A percentile compares a stretch with the other conserved stretches of the same genome.
phyloP scores from a whole-genome alignment of 169 alveolate species.

The Cryptosporidium andersoni region DNA sequence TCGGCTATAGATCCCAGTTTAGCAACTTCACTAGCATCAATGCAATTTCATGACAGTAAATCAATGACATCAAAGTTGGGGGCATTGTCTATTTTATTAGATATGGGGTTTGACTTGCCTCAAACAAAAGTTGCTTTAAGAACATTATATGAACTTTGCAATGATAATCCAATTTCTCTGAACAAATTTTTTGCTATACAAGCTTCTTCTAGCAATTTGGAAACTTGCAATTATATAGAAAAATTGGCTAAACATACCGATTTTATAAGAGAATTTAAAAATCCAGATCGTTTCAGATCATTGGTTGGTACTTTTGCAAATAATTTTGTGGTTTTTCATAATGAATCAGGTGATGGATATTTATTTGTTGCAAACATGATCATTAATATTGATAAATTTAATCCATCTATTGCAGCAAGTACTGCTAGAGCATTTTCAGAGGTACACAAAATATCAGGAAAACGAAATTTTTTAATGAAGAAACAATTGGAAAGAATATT shows the following conservation, averaged over 20 bases:
- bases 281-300: slow-evolving; percentile 13
- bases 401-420: slow-evolving; percentile 80
- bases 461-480: background rate
- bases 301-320: slow-evolving; percentile 78
- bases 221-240: background rate
- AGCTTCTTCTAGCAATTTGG: slow-evolving; percentile 6
- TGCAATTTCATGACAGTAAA: slow-evolving; percentile 18
- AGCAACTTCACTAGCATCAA: slow-evolving; percentile 35
- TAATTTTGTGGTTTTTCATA: slow-evolving; percentile 76
- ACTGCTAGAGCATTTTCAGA: slow-evolving; percentile 30
- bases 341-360: slow-evolving; percentile 82
- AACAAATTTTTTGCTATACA: slow-evolving; percentile 3
- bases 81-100: too few relatives aligned
- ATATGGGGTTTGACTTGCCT: background rate
- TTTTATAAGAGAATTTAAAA: slow-evolving; percentile 8
- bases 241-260: slow-evolving; percentile 1
- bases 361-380: slow-evolving; percentile 80
- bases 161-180: slow-evolving; percentile 11
- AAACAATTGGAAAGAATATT: slow-evolving; percentile 4
- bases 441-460: slow-evolving; percentile 4
- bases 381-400: slow-evolving; percentile 77
- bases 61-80: too few relatives aligned
- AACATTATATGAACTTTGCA: background rate
- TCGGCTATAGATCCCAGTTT: slow-evolving; percentile 24
- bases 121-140: slow-evolving; percentile 1